Base-by-base conservation (phyloP, 306 rosid genomes). In the Trichosanthes cucumerina region DNA sequence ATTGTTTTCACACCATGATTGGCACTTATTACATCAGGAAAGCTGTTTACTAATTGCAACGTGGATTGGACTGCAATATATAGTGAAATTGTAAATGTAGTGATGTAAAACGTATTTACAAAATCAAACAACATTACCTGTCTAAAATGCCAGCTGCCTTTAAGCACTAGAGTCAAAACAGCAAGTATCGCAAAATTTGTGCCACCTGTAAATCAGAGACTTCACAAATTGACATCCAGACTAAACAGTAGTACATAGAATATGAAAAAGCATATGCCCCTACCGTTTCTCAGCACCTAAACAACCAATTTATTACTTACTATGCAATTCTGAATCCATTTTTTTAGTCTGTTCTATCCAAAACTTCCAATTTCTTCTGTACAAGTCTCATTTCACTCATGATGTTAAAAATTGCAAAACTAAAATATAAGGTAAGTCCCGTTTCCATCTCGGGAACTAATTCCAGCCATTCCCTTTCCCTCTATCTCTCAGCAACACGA, bases 131-230 rank as follows among this genome's bases (percentile, higher is more conserved):
- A 13, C 33, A 66, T 43, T 83, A 92, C 99, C 97, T 92, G 97
- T 81, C 99, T 90, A 76, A 96, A 92, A 81, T 92, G 79, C 96
- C 97, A 91, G 5, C 93, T 54, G 7, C 85, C 96, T 69, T 91
- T 92, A 60, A 96, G 82, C 31, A 88, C 70, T 63, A 96, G 79
- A 43, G 99, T 92, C 86, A 96, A 80, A 50, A 92, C n/a, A 24
- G 93, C 96, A 80, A 92, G 74, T 49, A 96, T 87, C 13, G 92
- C 70, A 88, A 96, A 96, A 84, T 96, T 92, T 31, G 99, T 92
- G 84, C 97, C 91, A 82, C 99, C 99, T 95, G 84, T 9, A 46
- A 77, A 44, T 78, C 21, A 73, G 43, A 44, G 33, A 75, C 11
- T 49, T 62, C 39, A 28, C 26, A 79, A 26, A 43, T 54, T 8